Percentiles rank a stretch among this genome's conserved stretches.
These are phyloP conservation scores for Raphanus hybrid DNA, from an alignment of 441 rosid genomes.

Conservation along the genomic window DNA sequence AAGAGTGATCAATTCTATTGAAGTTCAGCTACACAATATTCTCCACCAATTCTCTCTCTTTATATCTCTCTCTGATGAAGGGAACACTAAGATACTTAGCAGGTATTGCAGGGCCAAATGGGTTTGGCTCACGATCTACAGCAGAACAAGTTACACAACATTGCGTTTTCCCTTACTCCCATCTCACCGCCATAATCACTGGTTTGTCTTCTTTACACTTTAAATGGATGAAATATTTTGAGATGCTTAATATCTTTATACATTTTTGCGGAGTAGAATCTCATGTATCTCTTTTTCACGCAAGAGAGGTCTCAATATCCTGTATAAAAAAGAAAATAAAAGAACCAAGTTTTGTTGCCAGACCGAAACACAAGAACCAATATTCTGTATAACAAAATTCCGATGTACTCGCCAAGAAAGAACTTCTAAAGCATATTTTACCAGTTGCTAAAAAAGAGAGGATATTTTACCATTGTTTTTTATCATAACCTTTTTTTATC, in stretches of 20 bases:
- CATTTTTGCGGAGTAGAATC: too few relatives aligned
- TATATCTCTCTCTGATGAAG: constrained; percentile 55
- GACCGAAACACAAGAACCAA: too few relatives aligned
- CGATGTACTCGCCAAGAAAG: too few relatives aligned
- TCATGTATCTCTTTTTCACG: too few relatives aligned
- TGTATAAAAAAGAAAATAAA: too few relatives aligned
- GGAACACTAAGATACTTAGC: constrained; percentile 76
- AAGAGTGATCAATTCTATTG: constrained; percentile 26
- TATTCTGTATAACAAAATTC: too few relatives aligned
- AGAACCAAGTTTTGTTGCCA: too few relatives aligned
- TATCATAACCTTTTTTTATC: not conserved
- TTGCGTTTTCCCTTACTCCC: constrained; percentile 35
- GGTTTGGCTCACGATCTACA: constrained; percentile 90
- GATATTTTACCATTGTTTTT: not conserved
- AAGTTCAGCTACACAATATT: not conserved
- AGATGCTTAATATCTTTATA: not conserved
- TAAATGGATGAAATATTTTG: not conserved
- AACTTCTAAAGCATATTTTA: too few relatives aligned
- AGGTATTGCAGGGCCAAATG: constrained; percentile 91
- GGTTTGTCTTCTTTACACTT: constrained; percentile 52
- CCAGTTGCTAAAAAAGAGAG: too few relatives aligned
- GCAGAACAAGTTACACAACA: constrained; percentile 76
- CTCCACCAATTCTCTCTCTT: constrained; percentile 9
- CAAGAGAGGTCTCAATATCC: too few relatives aligned
- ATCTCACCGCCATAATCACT: constrained; percentile 82